Conservation (phyloP, 2,329 filamentous ascomycete genomes). For the Cadophora sp. region DNA sequence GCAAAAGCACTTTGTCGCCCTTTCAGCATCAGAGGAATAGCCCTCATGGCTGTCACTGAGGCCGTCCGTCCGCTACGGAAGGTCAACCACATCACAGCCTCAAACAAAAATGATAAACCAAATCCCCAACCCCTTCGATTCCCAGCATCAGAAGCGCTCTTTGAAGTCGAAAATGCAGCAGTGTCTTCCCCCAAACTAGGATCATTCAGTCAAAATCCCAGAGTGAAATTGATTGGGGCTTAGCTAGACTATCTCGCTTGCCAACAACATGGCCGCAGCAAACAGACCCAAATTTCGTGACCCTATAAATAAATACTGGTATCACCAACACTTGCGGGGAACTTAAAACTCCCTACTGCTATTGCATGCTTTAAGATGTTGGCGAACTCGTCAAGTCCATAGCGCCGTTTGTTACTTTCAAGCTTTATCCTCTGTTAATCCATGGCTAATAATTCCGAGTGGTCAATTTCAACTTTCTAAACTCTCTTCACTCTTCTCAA, state of each 20-base stretch:
- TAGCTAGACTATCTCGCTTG: slow-evolving; percentile 3
- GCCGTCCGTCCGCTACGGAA: too few species aligned
- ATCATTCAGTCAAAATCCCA: neutral
- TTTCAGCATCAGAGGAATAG: too few species aligned
- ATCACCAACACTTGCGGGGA: neutral
- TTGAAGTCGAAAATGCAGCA: neutral
- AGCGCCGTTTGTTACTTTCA: neutral
- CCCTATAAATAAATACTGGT: neutral
- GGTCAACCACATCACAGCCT: too few species aligned
- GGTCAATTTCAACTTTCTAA: too few species aligned
- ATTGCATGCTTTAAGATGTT: neutral
- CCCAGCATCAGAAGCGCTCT: neutral
- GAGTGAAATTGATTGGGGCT: neutral
- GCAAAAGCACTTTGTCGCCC: too few species aligned
- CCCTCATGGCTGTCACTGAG: too few species aligned
- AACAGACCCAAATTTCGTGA: neutral
- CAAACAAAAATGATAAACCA: too few species aligned
- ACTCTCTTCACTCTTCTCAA: neutral
- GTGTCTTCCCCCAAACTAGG: neutral
- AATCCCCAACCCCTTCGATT: too few species aligned
- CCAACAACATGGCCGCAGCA: neutral
- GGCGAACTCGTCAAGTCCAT: neutral
- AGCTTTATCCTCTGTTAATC: neutral
- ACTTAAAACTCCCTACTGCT: slow-evolving; percentile 1
- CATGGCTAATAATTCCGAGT: too few species aligned